Evolutionary conservation across 139 green algal genomes (phyloP), one percentile per base, ranked within the genome.

Genomic region (Micractinium conductrix): DNA sequence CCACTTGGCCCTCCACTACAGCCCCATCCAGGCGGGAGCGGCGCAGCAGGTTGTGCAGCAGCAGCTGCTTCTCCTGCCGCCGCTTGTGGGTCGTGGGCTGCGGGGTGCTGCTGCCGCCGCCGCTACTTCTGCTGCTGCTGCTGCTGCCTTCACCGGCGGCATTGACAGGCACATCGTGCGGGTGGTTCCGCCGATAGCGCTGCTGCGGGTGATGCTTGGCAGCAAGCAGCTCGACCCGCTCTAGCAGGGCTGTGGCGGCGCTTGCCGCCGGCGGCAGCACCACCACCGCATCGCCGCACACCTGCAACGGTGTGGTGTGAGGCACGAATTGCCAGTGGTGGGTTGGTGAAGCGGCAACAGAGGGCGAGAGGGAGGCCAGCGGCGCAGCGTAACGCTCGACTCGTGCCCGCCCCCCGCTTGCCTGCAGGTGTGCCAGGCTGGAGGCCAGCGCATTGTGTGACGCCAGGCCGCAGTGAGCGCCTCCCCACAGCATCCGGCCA

Each of bases 231-330:
- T 30, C 48, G 5, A 80, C 50, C 33, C 42, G 74, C 33, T 68
- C 35, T 8, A 21, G 45, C 74, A 80, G 50, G 4, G 44, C 14
- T 22, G 68, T 37, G 9, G 38, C 28, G 14, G 68, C 68, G 7
- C 45, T 10, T 4, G 68, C 28, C 0, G 19, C 0, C 33, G 58
- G 33, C 14, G 55, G 43, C 21, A 80, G 50, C 35, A 37, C 48
- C 50, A 80, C 50, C 74, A 80, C 74, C 5, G 74, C 74, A 33
- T 80, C 74, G 8, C 74, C 74, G 26, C 74, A 80, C 48, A 80
- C 74, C 48, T 80, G 68, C 68, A 48, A n/a, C n/a, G n/a, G n/a
- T n/a, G n/a, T n/a, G n/a, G n/a, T n/a, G n/a, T n/a, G n/a, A n/a
- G n/a, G n/a, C n/a, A n/a, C n/a, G n/a, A n/a, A n/a, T n/a, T n/a